Conservation (phyloP, 2,329 filamentous ascomycete genomes). For the Colletotrichum sp. region DNA sequence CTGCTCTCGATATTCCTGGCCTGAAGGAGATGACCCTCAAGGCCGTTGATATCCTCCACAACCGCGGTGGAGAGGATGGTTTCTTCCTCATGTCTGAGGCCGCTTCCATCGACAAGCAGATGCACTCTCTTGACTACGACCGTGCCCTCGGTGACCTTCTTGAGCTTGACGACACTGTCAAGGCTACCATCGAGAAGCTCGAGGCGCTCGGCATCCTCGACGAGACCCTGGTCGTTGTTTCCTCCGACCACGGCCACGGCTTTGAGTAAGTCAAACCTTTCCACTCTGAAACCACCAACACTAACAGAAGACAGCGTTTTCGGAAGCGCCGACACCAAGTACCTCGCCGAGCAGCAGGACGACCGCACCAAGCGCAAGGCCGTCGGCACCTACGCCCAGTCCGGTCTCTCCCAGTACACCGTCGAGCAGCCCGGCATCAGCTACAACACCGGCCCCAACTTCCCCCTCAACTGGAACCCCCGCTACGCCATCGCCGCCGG, state of each 20-base stretch:
- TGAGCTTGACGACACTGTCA: conserved; percentile 84
- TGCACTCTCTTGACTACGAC: conserved; percentile 86
- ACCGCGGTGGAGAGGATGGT: conserved; percentile 69
- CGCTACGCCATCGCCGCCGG: conserved; percentile 81
- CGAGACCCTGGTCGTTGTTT: conserved; percentile 80
- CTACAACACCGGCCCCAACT: conserved; percentile 77
- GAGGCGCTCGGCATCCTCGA: conserved; percentile 69
- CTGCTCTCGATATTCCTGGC: conserved; percentile 78
- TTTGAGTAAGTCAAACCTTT: conserved; percentile 61
- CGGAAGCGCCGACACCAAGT: conserved; percentile 81
- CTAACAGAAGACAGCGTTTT: conserved; percentile 58
- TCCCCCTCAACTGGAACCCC: conserved; percentile 85
- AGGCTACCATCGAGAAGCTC: conserved; percentile 75
- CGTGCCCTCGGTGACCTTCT: conserved; percentile 84
- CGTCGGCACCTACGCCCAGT: conserved; percentile 74
- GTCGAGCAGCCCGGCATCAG: conserved; percentile 60
- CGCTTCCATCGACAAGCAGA: conserved; percentile 87
- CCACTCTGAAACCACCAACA: fast-evolving
- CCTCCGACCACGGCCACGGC: conserved; percentile 88
- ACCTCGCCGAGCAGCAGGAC: conserved; percentile 67
- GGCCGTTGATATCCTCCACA: conserved; percentile 79
- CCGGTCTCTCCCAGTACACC: conserved; percentile 79
- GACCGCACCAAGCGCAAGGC: conserved; percentile 78
- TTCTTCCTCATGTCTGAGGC: conserved; percentile 91
- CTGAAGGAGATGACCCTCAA: conserved; percentile 92